Conservation (phyloP, 2,329 filamentous ascomycete genomes). For the Neocatenulostroma microsporum region DNA sequence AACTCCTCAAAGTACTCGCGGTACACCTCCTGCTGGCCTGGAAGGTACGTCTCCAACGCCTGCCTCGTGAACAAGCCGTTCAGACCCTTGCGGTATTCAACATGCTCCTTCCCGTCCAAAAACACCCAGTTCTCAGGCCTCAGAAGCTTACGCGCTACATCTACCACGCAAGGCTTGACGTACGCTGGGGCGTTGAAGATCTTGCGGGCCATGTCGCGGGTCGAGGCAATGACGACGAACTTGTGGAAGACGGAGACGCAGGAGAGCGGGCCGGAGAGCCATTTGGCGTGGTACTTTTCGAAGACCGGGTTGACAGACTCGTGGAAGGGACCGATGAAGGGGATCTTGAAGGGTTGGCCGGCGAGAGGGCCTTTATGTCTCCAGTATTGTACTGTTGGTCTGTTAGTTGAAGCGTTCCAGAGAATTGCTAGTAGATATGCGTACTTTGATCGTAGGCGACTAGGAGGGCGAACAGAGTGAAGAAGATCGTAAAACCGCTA, state of each 20-base stretch:
- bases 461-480: conserved; percentile 62
- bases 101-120: conserved; percentile 86
- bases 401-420: conserved; percentile 15
- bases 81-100: conserved; percentile 94
- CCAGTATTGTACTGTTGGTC: conserved; percentile 39
- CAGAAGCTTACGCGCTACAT: conserved; percentile 86
- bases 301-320: conserved; percentile 89
- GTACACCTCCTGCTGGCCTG: conserved; percentile 87
- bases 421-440: conserved; percentile 32
- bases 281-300: conserved; percentile 83
- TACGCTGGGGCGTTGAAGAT: conserved; percentile 89
- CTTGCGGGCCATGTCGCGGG: conserved; percentile 90
- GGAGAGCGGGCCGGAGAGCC: conserved; percentile 82
- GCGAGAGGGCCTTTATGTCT: conserved; percentile 40
- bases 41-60: conserved; percentile 80
- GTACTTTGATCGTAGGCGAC: conserved; percentile 86
- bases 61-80: conserved; percentile 90
- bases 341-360: conserved; percentile 41
- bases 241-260: conserved; percentile 99
- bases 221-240: conserved; percentile 96
- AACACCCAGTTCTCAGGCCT: conserved; percentile 95
- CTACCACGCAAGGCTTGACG: conserved; percentile 94
- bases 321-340: conserved; percentile 79
- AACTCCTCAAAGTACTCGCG: conserved; percentile 77
- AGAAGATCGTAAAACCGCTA: conserved; percentile 57